Percentiles rank a stretch among this genome's conserved stretches.
These are phyloP conservation scores for Arabidopsis thaliana DNA, from an alignment of 345 rosid genomes.

Conservation along the genomic window DNA sequence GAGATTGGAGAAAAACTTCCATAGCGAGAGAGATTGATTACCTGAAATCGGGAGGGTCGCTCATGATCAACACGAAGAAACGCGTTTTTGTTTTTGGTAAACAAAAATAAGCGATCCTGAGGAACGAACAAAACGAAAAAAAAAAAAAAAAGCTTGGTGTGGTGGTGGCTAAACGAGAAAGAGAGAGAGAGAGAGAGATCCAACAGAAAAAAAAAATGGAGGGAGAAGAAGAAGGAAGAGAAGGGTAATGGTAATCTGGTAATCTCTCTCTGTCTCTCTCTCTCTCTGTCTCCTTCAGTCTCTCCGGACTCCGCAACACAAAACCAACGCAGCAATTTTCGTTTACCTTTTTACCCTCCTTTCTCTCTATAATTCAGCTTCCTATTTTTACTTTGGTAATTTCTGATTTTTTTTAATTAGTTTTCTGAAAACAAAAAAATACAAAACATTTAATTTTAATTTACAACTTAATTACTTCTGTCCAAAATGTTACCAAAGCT, in stretches of 20 bases:
- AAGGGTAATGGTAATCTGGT: no score
- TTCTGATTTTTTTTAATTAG: no score
- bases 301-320: slow-evolving; percentile 35
- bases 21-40: slow-evolving; percentile 14
- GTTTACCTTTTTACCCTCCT: slow-evolving; percentile 1
- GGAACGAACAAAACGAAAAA: not conserved
- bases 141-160: not conserved
- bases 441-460: no score
- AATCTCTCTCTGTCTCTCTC: not conserved
- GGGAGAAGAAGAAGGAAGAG: slow-evolving; percentile 30
- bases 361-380: not conserved
- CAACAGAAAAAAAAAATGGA: slow-evolving; percentile 7
- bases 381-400: slow-evolving; percentile 12
- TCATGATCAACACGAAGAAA: slow-evolving; percentile 39
- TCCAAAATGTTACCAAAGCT: not conserved
- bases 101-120: not conserved
- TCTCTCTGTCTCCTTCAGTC: slow-evolving; percentile 22
- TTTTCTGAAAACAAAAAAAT: no score
- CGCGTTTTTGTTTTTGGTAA: not conserved
- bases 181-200: slow-evolving; percentile 2
- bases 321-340: slow-evolving; percentile 32
- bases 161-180: not conserved
- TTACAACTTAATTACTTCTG: not conserved
- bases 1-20: not conserved
- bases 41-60: slow-evolving; percentile 41